These are phyloP conservation scores for Asterophora lycoperdoides DNA, from an alignment of 768 basidiomycete genomes.

Conservation along the genomic window DNA sequence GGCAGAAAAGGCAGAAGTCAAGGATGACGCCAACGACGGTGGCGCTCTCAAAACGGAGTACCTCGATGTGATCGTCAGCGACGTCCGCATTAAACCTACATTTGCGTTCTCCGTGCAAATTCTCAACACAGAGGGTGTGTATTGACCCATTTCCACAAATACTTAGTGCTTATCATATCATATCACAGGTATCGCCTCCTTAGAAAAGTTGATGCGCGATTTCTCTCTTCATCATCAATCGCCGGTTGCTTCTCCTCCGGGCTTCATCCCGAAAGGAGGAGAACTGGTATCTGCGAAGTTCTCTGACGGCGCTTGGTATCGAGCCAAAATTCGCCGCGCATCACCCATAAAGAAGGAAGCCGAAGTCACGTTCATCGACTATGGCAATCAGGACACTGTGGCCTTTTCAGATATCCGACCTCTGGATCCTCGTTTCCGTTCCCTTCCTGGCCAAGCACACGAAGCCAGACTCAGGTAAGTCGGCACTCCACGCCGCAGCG, in stretches of 20 bases:
- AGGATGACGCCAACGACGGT: constrained; percentile 39
- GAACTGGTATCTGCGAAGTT: constrained; percentile 95
- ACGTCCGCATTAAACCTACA: constrained; percentile 68
- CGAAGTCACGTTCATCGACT: constrained; percentile 92
- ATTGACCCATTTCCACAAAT: background rate
- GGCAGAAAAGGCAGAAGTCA: constrained; percentile 51
- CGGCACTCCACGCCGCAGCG: background rate
- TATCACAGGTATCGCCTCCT: constrained; percentile 72
- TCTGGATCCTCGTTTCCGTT: constrained; percentile 85
- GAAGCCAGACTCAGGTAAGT: constrained; percentile 84
- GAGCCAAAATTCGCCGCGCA: constrained; percentile 83
- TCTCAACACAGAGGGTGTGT: constrained; percentile 81
- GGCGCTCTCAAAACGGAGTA: constrained; percentile 76
- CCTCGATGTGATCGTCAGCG: constrained; percentile 88
- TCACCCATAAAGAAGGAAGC: constrained; percentile 91
- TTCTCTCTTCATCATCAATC: constrained; percentile 84
- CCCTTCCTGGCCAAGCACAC: constrained; percentile 88
- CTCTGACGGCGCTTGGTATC: constrained; percentile 93
- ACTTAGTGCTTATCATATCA: constrained; percentile 3
- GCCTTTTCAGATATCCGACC: constrained; percentile 83
- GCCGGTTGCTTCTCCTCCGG: constrained; percentile 51
- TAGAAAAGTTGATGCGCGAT: constrained; percentile 93
- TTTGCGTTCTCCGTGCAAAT: constrained; percentile 92
- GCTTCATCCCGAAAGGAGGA: constrained; percentile 76
- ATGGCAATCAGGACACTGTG: constrained; percentile 91